These are phyloP conservation scores for Chiua virens DNA, from an alignment of 768 basidiomycete genomes.

Conservation along the genomic window DNA sequence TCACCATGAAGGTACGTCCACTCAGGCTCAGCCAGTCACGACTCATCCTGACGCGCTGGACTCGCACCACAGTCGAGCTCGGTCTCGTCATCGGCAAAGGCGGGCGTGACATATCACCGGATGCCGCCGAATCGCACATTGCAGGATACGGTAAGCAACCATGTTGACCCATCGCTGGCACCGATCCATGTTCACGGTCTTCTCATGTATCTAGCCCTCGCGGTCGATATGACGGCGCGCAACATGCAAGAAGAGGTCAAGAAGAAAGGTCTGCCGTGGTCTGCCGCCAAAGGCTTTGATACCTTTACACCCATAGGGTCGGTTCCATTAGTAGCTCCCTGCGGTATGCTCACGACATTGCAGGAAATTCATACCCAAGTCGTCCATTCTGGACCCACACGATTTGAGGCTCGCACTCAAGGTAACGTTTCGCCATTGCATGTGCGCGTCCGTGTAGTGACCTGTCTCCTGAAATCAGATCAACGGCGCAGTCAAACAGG, in stretches of 20 bases:
- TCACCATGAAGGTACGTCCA: conserved; percentile 81
- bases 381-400: conserved; percentile 65
- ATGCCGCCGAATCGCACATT: conserved; percentile 72
- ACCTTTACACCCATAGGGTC: conserved; percentile 93
- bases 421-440: conserved; percentile 35
- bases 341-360: neutral
- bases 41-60: neutral
- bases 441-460: too few relatives aligned
- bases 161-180: too few relatives aligned
- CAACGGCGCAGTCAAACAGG: conserved; percentile 81
- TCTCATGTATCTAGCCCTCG: conserved; percentile 60
- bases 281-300: conserved; percentile 95
- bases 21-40: too few relatives aligned
- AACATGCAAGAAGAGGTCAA: conserved; percentile 94
- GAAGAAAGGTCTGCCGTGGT: conserved; percentile 95
- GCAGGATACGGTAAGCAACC: conserved; percentile 81
- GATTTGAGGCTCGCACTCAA: conserved; percentile 75
- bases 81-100: conserved; percentile 92
- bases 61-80: conserved; percentile 70
- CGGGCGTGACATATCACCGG: conserved; percentile 78
- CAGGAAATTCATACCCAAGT: conserved; percentile 82
- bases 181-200: neutral
- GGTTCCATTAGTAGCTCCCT: conserved; percentile 1
- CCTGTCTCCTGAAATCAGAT: conserved; percentile 47
- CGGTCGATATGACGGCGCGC: conserved; percentile 94